Evolutionary conservation across 2,329 filamentous ascomycete species (phyloP).

Genomic region (Verticillium nubilum): DNA sequence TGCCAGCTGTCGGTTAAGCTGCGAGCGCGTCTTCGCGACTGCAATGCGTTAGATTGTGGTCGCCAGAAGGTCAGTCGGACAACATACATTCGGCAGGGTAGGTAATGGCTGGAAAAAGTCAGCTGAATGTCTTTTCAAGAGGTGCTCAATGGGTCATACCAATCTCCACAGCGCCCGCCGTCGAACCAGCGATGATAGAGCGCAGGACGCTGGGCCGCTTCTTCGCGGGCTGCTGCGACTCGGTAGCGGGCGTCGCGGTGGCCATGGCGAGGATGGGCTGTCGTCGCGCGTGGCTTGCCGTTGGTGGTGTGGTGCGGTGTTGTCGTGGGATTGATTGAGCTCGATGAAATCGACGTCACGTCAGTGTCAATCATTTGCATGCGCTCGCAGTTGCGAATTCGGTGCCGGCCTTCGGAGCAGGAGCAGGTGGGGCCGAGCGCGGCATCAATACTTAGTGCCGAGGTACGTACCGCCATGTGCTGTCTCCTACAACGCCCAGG

Average conservation of each 20-base stretch:
- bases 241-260: slow-evolving; percentile 14
- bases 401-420: slow-evolving; percentile 1
- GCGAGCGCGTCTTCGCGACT: slow-evolving; percentile 93
- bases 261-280: slow-evolving; percentile 11
- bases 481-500: neutral
- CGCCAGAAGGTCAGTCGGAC: slow-evolving; percentile 3
- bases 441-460: neutral
- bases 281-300: neutral
- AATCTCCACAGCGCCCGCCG: slow-evolving; percentile 94
- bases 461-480: neutral
- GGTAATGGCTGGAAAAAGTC: slow-evolving; percentile 60
- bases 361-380: neutral
- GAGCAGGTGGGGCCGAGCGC: neutral
- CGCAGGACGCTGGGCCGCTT: slow-evolving; percentile 72
- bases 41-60: slow-evolving; percentile 7
- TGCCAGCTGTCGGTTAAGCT: slow-evolving; percentile 80
- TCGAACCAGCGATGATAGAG: slow-evolving; percentile 85
- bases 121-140: slow-evolving; percentile 11
- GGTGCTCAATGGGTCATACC: slow-evolving; percentile 41
- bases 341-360: neutral
- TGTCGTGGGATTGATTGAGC: neutral
- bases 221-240: slow-evolving; percentile 24
- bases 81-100: slow-evolving; percentile 85
- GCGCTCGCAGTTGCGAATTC: neutral
- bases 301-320: neutral